Evolutionary conservation across 2,329 filamentous ascomycete species (phyloP).

Genomic region (Bimuria novae-zelandiae): DNA sequence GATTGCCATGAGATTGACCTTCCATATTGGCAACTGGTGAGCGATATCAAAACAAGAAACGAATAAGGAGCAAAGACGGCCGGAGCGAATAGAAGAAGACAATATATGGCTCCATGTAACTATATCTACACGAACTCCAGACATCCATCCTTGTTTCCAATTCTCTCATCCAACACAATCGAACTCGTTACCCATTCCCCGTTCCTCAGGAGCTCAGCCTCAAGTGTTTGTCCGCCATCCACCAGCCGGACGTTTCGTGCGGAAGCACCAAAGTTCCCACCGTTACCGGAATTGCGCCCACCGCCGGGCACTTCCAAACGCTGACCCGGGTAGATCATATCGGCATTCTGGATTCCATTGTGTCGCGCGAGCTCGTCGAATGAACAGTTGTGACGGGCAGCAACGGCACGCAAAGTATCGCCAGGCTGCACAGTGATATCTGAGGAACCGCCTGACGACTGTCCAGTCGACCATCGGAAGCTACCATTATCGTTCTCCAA

Average conservation of each 20-base stretch:
- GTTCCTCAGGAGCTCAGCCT: conserved; percentile 23
- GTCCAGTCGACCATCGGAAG: conserved; percentile 30
- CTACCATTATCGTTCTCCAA: conserved; percentile 31
- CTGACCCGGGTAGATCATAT: conserved; percentile 36
- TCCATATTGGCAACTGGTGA: too few relatives aligned
- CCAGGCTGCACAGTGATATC: conserved; percentile 31
- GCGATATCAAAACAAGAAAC: too few relatives aligned
- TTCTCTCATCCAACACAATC: conserved; percentile 31
- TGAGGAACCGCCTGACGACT: conserved; percentile 14
- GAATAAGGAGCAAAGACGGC: too few relatives aligned
- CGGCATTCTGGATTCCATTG: conserved; percentile 32
- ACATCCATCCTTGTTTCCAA: conserved; percentile 28
- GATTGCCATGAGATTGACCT: too few relatives aligned
- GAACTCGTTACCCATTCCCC: conserved; percentile 27
- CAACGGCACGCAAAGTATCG: conserved; percentile 35
- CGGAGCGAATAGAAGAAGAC: too few relatives aligned
- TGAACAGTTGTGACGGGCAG: conserved; percentile 28
- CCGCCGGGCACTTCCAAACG: conserved; percentile 27
- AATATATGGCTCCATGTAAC: not conserved
- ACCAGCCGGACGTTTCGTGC: conserved; percentile 28
- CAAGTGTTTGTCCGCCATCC: conserved; percentile 28
- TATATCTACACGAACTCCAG: conserved; percentile 26
- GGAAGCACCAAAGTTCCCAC: conserved; percentile 27
- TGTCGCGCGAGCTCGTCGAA: conserved; percentile 31
- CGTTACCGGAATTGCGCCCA: conserved; percentile 20